Conservation (phyloP, 192 early-diverging fungal species). For the Linnemannia exigua region DNA sequence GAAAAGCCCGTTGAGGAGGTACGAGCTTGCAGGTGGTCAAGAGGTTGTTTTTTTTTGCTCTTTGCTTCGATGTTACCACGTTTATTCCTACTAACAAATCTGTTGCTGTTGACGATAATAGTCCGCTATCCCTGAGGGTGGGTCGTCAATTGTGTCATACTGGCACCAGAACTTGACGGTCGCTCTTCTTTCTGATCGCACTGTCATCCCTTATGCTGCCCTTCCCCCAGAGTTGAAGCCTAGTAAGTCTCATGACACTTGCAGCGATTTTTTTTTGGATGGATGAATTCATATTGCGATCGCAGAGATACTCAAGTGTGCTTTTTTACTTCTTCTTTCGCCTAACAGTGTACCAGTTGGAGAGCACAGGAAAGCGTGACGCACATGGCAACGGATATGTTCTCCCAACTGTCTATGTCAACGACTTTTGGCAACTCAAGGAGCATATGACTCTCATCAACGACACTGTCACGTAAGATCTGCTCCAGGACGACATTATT, state of each 20-base stretch:
- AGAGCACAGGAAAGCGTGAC: slow-evolving; percentile 51
- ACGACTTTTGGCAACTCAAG: slow-evolving; percentile 87
- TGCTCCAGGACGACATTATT: not conserved
- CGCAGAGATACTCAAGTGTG: not conserved
- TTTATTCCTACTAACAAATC: not conserved
- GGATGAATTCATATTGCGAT: not conserved
- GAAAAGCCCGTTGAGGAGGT: slow-evolving; percentile 41
- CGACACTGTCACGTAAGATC: slow-evolving; percentile 74
- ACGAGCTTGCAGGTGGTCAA: not conserved
- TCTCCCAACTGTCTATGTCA: slow-evolving; percentile 78
- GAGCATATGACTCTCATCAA: slow-evolving; percentile 81
- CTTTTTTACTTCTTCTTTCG: not conserved
- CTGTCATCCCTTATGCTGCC: slow-evolving; percentile 58
- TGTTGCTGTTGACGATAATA: not conserved
- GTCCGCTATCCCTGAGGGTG: slow-evolving; percentile 9
- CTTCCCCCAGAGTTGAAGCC: slow-evolving; percentile 68
- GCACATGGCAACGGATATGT: slow-evolving; percentile 65
- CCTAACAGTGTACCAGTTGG: slow-evolving; percentile 57
- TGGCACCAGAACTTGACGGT: slow-evolving; percentile 87
- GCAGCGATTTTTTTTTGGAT: not conserved
- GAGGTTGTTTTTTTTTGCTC: not conserved
- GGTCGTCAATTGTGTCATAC: slow-evolving; percentile 74
- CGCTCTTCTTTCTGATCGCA: slow-evolving; percentile 64
- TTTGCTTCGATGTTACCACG: not conserved
- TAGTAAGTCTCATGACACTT: slow-evolving; percentile 54